Evolutionary conservation across 352 stramenopile genomes (phyloP).

Genomic region (Bremia lactucae): DNA sequence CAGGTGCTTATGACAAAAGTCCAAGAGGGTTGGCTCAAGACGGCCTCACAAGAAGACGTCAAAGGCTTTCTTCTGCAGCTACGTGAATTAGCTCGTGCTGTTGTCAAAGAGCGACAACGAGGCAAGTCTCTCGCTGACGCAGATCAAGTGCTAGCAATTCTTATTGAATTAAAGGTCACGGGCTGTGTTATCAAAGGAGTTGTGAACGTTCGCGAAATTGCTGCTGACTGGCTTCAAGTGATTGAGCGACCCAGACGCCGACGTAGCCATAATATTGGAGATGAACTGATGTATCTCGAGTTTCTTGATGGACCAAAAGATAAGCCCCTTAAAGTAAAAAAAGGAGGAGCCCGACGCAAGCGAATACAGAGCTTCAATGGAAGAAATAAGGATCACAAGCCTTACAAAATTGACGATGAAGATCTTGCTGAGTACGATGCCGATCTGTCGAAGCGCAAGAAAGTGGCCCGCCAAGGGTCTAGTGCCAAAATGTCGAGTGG

Average conservation of each 20-base stretch:
- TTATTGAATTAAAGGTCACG: slow-evolving; percentile 84
- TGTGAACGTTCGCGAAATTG: slow-evolving; percentile 68
- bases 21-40: slow-evolving; percentile 68
- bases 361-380: slow-evolving; percentile 28
- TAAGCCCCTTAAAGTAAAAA: slow-evolving; percentile 26
- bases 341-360: slow-evolving; percentile 23
- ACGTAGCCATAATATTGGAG: slow-evolving; percentile 74
- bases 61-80: slow-evolving; percentile 75
- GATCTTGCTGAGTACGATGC: slow-evolving; percentile 35
- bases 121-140: slow-evolving; percentile 73
- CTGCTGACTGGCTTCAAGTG: slow-evolving; percentile 73
- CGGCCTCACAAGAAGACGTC: slow-evolving; percentile 67
- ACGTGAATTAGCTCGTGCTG: slow-evolving; percentile 58
- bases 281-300: slow-evolving; percentile 79
- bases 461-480: slow-evolving; percentile 21
- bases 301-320: slow-evolving; percentile 72
- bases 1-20: slow-evolving; percentile 84
- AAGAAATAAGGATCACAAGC: slow-evolving; percentile 24
- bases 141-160: slow-evolving; percentile 77
- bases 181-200: slow-evolving; percentile 58
- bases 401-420: slow-evolving; percentile 40
- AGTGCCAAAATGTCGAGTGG: slow-evolving; percentile 13
- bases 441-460: slow-evolving; percentile 27
- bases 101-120: slow-evolving; percentile 80
- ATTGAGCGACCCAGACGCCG: slow-evolving; percentile 83